Evolutionary conservation across 2,329 filamentous ascomycete genomes (phyloP), one percentile per base, ranked within the genome.

Genomic region (Knufia fluminis): DNA sequence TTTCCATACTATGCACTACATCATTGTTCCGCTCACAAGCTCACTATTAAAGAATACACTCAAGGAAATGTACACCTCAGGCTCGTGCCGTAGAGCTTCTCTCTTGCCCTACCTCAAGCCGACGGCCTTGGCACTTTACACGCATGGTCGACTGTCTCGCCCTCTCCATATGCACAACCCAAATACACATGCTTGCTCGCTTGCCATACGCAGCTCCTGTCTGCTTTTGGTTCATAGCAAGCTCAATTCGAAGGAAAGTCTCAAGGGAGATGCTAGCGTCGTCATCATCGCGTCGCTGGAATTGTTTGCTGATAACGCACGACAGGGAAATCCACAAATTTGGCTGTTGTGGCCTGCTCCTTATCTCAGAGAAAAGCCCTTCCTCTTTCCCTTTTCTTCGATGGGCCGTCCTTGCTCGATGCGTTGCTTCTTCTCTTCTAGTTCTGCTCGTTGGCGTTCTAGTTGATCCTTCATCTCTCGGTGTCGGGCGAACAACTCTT

Each of bases 381-480:
- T 97, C 74, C 89, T 86, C 85, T 95, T 95, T 73, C 84, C 84
- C 77, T 97, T 91, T 76, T 97, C 90, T 75, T 97, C 92, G 73
- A 97, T 74, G 57, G 92, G 92, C 68, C 92, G 80, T 65, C 92
- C 92, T 67, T 85, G 95, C 72, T 98, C 92, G 74, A 98, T 77
- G 63, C 92, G 84, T 59, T 80, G 71, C 78, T 98, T 98, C 86
- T 97, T 98, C 75, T 98, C 92, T 69, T 98, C 92, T 66, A 98
- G 80, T 70, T 98, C 92, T 68, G 80, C 71, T 68, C 90, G 84
- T 77, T 97, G 91, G 67, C 90, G 83, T 65, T 98, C 92, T 63
- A 98, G 81, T 71, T 97, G 91, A 67, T 98, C 92, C 79, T 97
- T 98, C 92, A 98, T 98, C 77, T 98, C 92, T 67, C 91, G 84